Conservation (phyloP, 352 stramenopile genomes). For the Pythium rishiriense region DNA sequence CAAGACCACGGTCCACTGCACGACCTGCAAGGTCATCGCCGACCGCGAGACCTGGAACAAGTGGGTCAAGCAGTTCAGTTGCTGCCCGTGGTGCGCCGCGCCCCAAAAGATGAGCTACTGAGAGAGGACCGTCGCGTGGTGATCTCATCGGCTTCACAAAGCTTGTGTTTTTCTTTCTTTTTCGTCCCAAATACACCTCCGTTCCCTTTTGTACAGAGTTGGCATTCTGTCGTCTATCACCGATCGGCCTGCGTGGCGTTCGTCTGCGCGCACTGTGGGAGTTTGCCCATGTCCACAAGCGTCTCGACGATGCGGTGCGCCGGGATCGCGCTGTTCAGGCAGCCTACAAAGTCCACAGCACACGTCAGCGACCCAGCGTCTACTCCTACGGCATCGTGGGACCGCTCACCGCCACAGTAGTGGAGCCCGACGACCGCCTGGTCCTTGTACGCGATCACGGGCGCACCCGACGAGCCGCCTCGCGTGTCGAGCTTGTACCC, state of each 20-base stretch:
- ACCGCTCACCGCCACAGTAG: slow-evolving; percentile 47
- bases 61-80: slow-evolving; percentile 87
- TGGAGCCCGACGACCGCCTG: slow-evolving; percentile 47
- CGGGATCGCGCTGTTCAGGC: slow-evolving; percentile 42
- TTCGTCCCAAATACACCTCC: too few relatives aligned
- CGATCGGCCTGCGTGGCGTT: background rate
- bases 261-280: slow-evolving; percentile 29
- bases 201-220: too few relatives aligned
- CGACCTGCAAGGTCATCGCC: slow-evolving; percentile 85
- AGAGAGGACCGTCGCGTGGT: too few relatives aligned
- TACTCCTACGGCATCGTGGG: too few relatives aligned
- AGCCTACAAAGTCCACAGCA: slow-evolving; percentile 20
- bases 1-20: slow-evolving; percentile 88
- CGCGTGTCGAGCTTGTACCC: slow-evolving; percentile 48
- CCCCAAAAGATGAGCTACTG: slow-evolving; percentile 88
- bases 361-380: too few relatives aligned
- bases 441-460: slow-evolving; percentile 43
- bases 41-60: slow-evolving; percentile 89
- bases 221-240: too few relatives aligned
- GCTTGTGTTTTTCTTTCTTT: too few relatives aligned
- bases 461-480: slow-evolving; percentile 52
- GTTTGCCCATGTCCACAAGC: slow-evolving; percentile 13
- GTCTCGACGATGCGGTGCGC: slow-evolving; percentile 34
- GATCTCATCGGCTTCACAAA: too few relatives aligned
- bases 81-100: slow-evolving; percentile 75